Conservation (phyloP, 805 yeast species). For the Osmozyma mogii region DNA sequence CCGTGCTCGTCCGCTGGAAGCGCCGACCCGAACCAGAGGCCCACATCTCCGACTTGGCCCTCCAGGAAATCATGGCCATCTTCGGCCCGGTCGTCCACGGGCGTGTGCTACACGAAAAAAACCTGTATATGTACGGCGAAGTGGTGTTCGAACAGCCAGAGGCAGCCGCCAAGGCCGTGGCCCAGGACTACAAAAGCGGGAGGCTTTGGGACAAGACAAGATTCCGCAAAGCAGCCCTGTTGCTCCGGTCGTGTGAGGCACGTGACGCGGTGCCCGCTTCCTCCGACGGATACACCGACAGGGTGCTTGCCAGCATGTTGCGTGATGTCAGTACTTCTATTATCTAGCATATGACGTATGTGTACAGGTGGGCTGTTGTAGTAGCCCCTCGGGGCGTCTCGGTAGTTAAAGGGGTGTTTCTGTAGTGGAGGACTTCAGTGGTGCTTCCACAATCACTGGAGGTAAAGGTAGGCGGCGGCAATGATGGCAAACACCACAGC, state of each 20-base stretch:
- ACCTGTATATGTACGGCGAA: not conserved
- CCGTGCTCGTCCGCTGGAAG: not conserved
- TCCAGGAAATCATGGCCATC: not conserved
- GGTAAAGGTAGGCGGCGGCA: slow-evolving; percentile 14
- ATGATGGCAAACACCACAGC: slow-evolving; percentile 11
- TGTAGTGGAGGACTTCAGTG: not conserved
- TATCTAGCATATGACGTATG: not conserved
- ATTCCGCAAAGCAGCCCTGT: not conserved
- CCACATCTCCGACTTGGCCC: not conserved
- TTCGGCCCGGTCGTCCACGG: not conserved
- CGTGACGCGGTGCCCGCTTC: not conserved
- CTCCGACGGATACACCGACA: not conserved
- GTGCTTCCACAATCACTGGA: slow-evolving; percentile 4
- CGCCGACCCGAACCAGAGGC: not conserved
- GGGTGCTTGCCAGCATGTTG: not conserved
- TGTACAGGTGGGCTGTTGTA: not conserved
- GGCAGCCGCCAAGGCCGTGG: not conserved
- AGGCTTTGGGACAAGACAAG: not conserved
- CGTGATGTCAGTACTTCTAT: not conserved
- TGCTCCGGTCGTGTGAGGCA: not conserved
- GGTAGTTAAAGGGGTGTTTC: not conserved
- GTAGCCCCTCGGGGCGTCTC: not conserved
- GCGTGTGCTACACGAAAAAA: not conserved
- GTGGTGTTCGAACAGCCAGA: not conserved
- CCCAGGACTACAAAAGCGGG: not conserved